phyloP scores from a whole-genome alignment of 371 early-diverging fungal species.

The Blakeslea trispora region DNA sequence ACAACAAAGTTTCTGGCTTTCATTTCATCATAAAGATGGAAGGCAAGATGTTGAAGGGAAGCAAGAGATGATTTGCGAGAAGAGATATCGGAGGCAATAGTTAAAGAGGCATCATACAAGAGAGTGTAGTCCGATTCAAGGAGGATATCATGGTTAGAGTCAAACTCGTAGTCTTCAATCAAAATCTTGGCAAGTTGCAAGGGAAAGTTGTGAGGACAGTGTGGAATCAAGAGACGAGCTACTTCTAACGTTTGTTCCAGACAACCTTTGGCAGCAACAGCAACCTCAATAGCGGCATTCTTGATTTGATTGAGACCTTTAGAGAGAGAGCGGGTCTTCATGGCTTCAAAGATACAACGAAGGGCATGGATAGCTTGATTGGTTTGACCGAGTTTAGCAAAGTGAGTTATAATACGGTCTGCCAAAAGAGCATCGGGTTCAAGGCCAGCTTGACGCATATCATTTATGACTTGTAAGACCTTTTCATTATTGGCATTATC shows the following conservation, averaged over 20 bases:
- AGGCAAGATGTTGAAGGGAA: slow-evolving; percentile 16
- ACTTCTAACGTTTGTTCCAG: slow-evolving; percentile 21
- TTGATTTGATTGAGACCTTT: slow-evolving; percentile 28
- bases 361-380: slow-evolving; percentile 33
- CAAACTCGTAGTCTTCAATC: slow-evolving; percentile 26
- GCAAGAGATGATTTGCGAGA: slow-evolving; percentile 14
- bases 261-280: slow-evolving; percentile 8
- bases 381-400: slow-evolving; percentile 21
- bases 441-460: slow-evolving; percentile 39
- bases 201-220: slow-evolving; percentile 23
- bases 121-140: slow-evolving; percentile 19
- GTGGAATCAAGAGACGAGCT: slow-evolving; percentile 18
- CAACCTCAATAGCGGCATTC: slow-evolving; percentile 15
- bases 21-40: slow-evolving; percentile 24
- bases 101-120: slow-evolving; percentile 24
- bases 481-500: slow-evolving; percentile 15
- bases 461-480: slow-evolving; percentile 33
- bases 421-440: slow-evolving; percentile 46
- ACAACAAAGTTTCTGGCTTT: slow-evolving; percentile 1
- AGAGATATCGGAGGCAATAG: slow-evolving; percentile 10
- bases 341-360: slow-evolving; percentile 23
- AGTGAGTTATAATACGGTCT: slow-evolving; percentile 31
- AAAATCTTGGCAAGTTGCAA: slow-evolving; percentile 17
- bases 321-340: slow-evolving; percentile 27
- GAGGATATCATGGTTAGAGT: slow-evolving; percentile 19